These are phyloP conservation scores for Gossypium anomalum DNA, from an alignment of 345 rosid genomes.

Conservation along the genomic window DNA sequence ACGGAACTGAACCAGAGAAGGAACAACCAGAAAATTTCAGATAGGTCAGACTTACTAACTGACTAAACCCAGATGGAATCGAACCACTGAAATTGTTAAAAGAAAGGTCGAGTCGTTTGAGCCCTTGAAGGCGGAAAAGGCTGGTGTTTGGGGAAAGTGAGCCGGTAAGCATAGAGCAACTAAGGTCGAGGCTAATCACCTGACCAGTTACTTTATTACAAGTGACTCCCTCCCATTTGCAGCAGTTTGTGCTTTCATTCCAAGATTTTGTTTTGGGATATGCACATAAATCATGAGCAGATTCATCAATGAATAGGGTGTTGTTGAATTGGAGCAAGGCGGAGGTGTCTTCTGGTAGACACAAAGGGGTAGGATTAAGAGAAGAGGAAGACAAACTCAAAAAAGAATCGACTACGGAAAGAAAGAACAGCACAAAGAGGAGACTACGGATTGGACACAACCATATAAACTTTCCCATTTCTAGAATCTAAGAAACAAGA, in stretches of 20 bases:
- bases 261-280: conserved; percentile 11
- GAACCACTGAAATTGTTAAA: conserved; percentile 9
- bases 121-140: conserved; percentile 20
- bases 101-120: conserved; percentile 29
- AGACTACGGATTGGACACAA: background rate
- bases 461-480: background rate
- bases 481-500: background rate
- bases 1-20: conserved; percentile 16
- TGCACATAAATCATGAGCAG: background rate
- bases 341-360: background rate
- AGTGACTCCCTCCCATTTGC: conserved; percentile 28
- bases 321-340: conserved; percentile 10
- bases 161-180: background rate
- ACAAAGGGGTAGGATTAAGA: background rate
- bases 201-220: conserved; percentile 9
- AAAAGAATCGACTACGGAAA: background rate
- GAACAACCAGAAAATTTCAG: background rate
- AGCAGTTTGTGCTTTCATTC: conserved; percentile 22
- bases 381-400: background rate
- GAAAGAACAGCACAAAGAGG: background rate
- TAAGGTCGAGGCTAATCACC: conserved; percentile 24
- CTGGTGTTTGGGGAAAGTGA: conserved; percentile 9
- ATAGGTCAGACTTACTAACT: background rate
- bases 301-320: background rate
- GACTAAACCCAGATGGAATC: conserved; percentile 13